Percentiles rank a stretch among this genome's conserved stretches.
Conservation (phyloP, 2,329 filamentous ascomycete species). For the Arthrobotrys musiformis region DNA sequence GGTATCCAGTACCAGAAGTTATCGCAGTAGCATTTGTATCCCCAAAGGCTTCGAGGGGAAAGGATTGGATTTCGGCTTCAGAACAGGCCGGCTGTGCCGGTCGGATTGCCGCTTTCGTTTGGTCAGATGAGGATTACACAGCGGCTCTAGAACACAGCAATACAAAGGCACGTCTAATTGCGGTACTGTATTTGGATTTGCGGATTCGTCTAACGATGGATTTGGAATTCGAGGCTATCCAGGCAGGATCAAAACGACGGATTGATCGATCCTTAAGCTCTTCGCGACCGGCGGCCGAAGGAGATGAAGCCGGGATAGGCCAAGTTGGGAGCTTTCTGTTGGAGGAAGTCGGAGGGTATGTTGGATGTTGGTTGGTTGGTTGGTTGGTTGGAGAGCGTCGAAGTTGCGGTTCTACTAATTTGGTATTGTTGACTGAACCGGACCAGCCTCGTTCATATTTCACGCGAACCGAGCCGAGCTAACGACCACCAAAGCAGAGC, state of each 20-base stretch:
- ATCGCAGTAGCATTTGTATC: constrained; percentile 5
- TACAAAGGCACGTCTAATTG: constrained; percentile 7
- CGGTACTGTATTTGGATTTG: not conserved
- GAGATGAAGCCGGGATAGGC: not conserved
- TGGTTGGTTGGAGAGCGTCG: not conserved
- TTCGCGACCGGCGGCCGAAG: not conserved
- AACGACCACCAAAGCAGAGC: not conserved
- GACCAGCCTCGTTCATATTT: constrained; percentile 17
- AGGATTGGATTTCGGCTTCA: not conserved
- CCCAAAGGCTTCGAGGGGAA: not conserved
- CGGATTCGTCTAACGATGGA: not conserved
- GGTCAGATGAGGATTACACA: constrained; percentile 22
- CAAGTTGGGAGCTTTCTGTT: not conserved
- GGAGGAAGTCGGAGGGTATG: not conserved
- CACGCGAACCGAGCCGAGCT: constrained; percentile 10
- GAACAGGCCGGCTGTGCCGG: not conserved
- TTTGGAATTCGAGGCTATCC: not conserved
- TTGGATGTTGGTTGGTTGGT: not conserved
- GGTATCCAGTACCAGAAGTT: not conserved
- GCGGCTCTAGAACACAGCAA: not conserved
- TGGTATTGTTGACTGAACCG: not conserved
- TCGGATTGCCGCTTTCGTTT: not conserved
- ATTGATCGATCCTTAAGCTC: not conserved
- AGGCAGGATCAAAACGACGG: not conserved
- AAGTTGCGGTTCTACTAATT: not conserved